These are phyloP conservation scores for Phytopythium sindhum DNA, from an alignment of 352 stramenopile genomes.

Conservation along the genomic window DNA sequence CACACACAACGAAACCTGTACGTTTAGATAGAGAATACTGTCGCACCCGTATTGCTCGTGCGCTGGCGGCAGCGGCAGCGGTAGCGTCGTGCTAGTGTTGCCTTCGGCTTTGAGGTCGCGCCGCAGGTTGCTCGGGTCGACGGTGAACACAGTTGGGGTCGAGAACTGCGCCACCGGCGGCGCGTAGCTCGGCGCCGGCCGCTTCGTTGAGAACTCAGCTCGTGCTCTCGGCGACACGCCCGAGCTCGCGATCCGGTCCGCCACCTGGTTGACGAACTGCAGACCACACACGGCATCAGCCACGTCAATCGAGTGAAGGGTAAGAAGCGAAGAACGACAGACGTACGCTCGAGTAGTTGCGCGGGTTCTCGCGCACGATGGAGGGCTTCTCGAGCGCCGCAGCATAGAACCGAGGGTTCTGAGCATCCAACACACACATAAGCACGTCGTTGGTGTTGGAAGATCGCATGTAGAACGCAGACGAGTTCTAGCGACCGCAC, in stretches of 20 bases:
- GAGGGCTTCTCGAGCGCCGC: conserved; percentile 43
- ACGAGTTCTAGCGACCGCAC: conserved; percentile 12
- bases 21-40: neutral
- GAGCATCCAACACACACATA: neutral
- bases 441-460: neutral
- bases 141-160: conserved; percentile 41
- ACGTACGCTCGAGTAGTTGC: conserved; percentile 73
- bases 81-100: neutral
- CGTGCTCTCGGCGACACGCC: conserved; percentile 37
- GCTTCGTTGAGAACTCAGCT: conserved; percentile 48
- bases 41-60: conserved; percentile 42
- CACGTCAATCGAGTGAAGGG: neutral
- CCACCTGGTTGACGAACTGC: conserved; percentile 66
- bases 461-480: neutral
- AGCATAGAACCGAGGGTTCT: conserved; percentile 78
- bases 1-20: conserved; percentile 5
- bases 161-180: conserved; percentile 37
- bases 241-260: conserved; percentile 58
- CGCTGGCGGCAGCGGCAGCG: conserved; percentile 18
- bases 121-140: conserved; percentile 43
- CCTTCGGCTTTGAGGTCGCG: neutral
- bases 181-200: conserved; percentile 35
- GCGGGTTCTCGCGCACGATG: conserved; percentile 49
- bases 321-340: neutral
- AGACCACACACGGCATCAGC: conserved; percentile 3